Base-by-base conservation (phyloP, 768 basidiomycete species). In the Trametes coccinea region DNA sequence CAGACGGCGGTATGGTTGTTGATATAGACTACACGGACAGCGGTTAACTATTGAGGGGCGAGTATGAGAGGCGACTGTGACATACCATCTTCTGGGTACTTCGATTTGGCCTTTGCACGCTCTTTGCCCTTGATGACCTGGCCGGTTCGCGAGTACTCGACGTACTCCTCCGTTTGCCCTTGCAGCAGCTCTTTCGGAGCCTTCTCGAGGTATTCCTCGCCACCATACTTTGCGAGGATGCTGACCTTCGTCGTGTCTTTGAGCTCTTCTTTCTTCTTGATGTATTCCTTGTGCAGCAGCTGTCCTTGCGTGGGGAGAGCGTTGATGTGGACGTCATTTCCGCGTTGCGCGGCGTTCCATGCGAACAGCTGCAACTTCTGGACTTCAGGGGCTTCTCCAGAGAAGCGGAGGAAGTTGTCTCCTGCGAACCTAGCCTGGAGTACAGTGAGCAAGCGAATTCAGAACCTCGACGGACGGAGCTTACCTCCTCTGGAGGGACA, bases 1-100 rank as follows among this genome's bases (percentile, higher is more conserved):
- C 97, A 99, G n/a, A 98, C 88, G 4, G 86, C 79, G 0, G 90
- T 94, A 70, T 99, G 97, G 70, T 99, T 99, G 74, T 95, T 95
- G 69, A 90, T 78, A 67, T 84, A 88, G 6, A 95, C 95, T 98
- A 64, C 2, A 65, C 17, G 22, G 58, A 22, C 33, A 39, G 61
- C 62, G 34, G 65, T 62, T 60, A 41, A 16, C 51, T 22, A 16
- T 16, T 22, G 14, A 48, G 30, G 40, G 10, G 3, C 59, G 22
- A 37, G 43, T 30, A 30, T 44, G 51, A 63, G 8, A 31, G 27
- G 56, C 22, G 58, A 41, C 34, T 40, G 47, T 30, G 3, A 80
- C 88, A 63, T 72, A 95, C 95, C 89, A 82, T 98, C 94, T 77
- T 99, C 97, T 4, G 91, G 88, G 74, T 99, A 99, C 75, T 98